phyloP scores from a whole-genome alignment of 2,329 filamentous ascomycete genomes.

The Albophoma yamanashiensis region DNA sequence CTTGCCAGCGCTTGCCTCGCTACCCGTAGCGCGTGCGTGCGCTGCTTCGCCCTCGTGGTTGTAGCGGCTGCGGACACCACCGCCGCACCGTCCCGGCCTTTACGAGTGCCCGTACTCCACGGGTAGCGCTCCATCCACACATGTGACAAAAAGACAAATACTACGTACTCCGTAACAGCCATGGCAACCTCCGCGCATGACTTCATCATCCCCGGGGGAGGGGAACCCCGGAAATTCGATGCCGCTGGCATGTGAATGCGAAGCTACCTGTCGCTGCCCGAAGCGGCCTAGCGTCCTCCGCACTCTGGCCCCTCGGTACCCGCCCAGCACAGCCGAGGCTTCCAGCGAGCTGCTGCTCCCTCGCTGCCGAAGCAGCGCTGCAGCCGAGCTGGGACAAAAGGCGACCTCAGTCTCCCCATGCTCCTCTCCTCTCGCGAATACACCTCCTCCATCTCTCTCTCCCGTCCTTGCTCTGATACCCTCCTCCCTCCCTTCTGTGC shows the following conservation, averaged over 20 bases:
- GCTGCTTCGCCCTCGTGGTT: no score
- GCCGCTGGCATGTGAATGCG: conserved; percentile 18
- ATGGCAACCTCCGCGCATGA: conserved; percentile 19
- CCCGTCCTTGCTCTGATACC: background rate
- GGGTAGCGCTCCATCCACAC: background rate
- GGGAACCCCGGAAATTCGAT: background rate
- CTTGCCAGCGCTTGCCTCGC: no score
- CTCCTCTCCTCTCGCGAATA: background rate
- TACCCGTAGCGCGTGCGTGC: no score
- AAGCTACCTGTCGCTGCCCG: conserved; percentile 1
- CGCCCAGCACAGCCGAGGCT: conserved; percentile 6
- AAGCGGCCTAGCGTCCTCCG: conserved; percentile 13
- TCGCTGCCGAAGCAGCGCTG: background rate
- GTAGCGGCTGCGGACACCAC: no score
- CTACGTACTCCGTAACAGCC: no score
- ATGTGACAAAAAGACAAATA: background rate
- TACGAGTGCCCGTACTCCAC: no score
- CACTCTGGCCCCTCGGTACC: conserved; percentile 16
- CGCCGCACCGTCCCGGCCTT: no score
- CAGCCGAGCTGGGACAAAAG: background rate
- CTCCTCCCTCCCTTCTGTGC: background rate
- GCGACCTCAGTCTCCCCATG: background rate
- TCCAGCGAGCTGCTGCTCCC: background rate
- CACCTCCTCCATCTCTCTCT: background rate
- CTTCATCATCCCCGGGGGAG: conserved; percentile 2